Evolutionary conservation across 495 filamentous ascomycete genomes (phyloP).

Genomic region (Lasiosphaeriaceae sp.): DNA sequence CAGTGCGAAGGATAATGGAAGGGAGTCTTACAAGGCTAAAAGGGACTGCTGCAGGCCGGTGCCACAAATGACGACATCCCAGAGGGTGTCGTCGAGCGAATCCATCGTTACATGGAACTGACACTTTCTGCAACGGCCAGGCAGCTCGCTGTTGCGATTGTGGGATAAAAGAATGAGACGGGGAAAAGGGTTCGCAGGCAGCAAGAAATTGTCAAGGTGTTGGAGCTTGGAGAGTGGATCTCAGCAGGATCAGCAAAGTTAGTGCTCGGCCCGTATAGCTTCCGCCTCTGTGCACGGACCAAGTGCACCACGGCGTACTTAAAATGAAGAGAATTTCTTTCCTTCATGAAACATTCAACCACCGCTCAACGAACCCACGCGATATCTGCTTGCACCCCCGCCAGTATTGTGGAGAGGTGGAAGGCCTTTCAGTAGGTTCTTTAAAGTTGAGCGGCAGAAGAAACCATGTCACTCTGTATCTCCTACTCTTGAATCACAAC

Average conservation of each 20-base stretch:
- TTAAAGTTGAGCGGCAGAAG: slow-evolving; percentile 63
- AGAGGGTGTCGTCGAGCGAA: slow-evolving; percentile 69
- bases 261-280: too few species aligned
- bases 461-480: slow-evolving; percentile 79
- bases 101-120: slow-evolving; percentile 58
- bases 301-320: too few species aligned
- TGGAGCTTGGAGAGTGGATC: background rate
- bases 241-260: background rate
- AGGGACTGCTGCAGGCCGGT: slow-evolving; percentile 89
- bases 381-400: slow-evolving; percentile 29
- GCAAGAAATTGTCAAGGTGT: slow-evolving; percentile 28
- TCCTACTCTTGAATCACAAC: slow-evolving; percentile 81
- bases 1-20: slow-evolving; percentile 4
- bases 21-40: slow-evolving; percentile 75
- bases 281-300: too few species aligned
- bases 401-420: slow-evolving; percentile 38
- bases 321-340: background rate
- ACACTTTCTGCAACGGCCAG: slow-evolving; percentile 21
- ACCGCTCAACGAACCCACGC: slow-evolving; percentile 48
- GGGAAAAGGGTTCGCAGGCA: slow-evolving; percentile 24
- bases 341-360: slow-evolving; percentile 31
- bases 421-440: slow-evolving; percentile 69
- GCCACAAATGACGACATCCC: slow-evolving; percentile 89
- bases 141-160: slow-evolving; percentile 1
- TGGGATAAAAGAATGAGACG: background rate